A percentile compares a stretch with the other conserved stretches of the same genome.
Conservation (phyloP, 805 yeast genomes). For the Kodamaea fukazawae region DNA sequence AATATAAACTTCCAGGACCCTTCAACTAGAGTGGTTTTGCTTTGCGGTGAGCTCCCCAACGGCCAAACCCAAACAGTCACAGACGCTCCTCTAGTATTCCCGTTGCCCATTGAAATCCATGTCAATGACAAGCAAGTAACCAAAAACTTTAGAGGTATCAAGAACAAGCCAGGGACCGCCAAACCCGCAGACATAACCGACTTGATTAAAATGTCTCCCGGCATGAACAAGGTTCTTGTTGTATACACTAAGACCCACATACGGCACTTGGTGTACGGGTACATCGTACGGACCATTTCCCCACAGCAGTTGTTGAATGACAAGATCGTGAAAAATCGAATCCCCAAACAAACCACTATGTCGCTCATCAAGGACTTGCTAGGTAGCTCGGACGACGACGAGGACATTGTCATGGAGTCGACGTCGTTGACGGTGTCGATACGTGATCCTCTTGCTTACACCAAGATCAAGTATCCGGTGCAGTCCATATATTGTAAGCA, state of each 20-base stretch:
- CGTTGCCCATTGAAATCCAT: slow-evolving; percentile 65
- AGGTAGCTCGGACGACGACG: slow-evolving; percentile 40
- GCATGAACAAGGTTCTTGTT: slow-evolving; percentile 47
- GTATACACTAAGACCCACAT: slow-evolving; percentile 57
- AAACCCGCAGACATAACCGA: slow-evolving; percentile 77
- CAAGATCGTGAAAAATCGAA: slow-evolving; percentile 43
- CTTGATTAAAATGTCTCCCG: slow-evolving; percentile 27
- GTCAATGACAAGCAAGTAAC: slow-evolving; percentile 54
- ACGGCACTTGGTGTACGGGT: slow-evolving; percentile 52
- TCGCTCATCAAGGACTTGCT: slow-evolving; percentile 39
- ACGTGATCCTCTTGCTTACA: slow-evolving; percentile 75
- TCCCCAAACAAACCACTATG: slow-evolving; percentile 48
- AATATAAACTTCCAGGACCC: slow-evolving; percentile 23
- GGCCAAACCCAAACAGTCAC: slow-evolving; percentile 18
- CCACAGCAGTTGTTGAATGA: slow-evolving; percentile 20
- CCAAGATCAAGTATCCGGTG: slow-evolving; percentile 68
- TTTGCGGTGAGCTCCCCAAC: slow-evolving; percentile 47
- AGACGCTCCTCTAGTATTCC: slow-evolving; percentile 55
- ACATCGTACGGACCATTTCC: slow-evolving; percentile 48
- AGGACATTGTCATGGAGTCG: slow-evolving; percentile 64
- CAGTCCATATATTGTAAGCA: slow-evolving; percentile 73
- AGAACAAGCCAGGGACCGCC: slow-evolving; percentile 73
- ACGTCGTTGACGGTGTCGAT: slow-evolving; percentile 65
- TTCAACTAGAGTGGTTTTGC: slow-evolving; percentile 42
- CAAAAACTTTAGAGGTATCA: slow-evolving; percentile 56